Base-by-base conservation (phyloP, 257 asterid genomes). In the Forsythia viridissima region DNA sequence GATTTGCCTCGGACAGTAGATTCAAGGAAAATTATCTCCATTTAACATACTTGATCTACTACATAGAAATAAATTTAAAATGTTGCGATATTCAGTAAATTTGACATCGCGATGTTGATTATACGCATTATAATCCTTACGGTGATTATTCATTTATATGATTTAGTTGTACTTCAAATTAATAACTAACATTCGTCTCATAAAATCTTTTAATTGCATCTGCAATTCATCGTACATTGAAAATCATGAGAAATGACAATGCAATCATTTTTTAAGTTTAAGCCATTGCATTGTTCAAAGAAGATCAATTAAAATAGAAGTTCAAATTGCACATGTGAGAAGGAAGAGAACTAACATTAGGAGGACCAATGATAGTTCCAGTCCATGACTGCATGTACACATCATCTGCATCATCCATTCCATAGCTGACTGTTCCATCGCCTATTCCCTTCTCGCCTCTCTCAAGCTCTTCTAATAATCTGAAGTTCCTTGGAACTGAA, bases 361-460 rank as follows among this genome's bases (percentile, higher is more conserved):
- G 93, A 77, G 97, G 97, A 74, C 97, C 97, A 70, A 92, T 88
- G 77, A 92, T 89, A 72, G 97, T 92, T 82, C 97, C 97, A 3
- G 97, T 92, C 97, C 97, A 92, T 11, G 96, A 92, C 76, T 91
- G 93, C 97, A 92, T 91, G 91, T 80, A 91, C 41, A 92, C 86
- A 77, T 92, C 97, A 79, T 92, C 97, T 1, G 94, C 91, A 74
- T 89, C 97, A 74, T 92, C 96, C 97, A 92, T 92, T 46, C 97
- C 97, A 24, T 91, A 92, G 88, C 97, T 92, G 75, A 92, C 97
- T 30, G 94, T 92, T 85, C 97, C 97, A 89, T 92, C 93, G 63
- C 96, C 97, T 78, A 92, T 89, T 79, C 97, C 97, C 85, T 92
- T 92, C 87, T 92, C 97, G 75, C 94, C 97, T 78, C 96, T 90